Conservation (phyloP, 2,329 filamentous ascomycete genomes). For the Phyllosticta citribraziliensis region DNA sequence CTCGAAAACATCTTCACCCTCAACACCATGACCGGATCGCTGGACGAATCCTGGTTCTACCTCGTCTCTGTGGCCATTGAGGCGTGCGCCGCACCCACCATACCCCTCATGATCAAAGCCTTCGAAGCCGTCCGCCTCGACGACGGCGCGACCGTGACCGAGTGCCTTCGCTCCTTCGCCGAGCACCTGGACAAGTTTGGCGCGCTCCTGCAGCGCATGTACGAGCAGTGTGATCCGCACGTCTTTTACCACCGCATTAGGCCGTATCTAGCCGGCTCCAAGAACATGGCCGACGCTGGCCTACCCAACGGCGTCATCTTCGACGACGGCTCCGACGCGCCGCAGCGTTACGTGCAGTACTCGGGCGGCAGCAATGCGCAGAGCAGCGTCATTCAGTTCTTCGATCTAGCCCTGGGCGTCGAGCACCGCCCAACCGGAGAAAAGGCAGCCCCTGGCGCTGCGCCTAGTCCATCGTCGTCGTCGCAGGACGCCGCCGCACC, state of each 20-base stretch:
- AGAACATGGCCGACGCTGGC: slow-evolving; percentile 94
- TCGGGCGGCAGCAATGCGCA: slow-evolving; percentile 94
- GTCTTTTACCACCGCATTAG: slow-evolving; percentile 94
- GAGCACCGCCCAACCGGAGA: slow-evolving; percentile 85
- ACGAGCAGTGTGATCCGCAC: slow-evolving; percentile 87
- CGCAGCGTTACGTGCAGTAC: slow-evolving; percentile 64
- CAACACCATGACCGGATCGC: slow-evolving; percentile 82
- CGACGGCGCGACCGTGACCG: slow-evolving; percentile 62
- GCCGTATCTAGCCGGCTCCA: slow-evolving; percentile 91
- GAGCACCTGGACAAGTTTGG: slow-evolving; percentile 81
- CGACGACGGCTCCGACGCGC: slow-evolving; percentile 62
- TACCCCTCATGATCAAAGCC: slow-evolving; percentile 80
- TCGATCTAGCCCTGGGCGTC: slow-evolving; percentile 82
- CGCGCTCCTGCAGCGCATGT: slow-evolving; percentile 72
- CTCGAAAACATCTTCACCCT: slow-evolving; percentile 83
- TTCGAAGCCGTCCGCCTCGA: slow-evolving; percentile 66
- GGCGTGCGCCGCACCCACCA: slow-evolving; percentile 75
- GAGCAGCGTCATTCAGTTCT: slow-evolving; percentile 94
- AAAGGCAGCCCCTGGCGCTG: slow-evolving; percentile 33
- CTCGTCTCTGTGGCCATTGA: slow-evolving; percentile 93
- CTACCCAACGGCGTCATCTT: slow-evolving; percentile 81
- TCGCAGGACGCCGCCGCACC: slow-evolving; percentile 29
- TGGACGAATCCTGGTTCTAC: slow-evolving; percentile 99
- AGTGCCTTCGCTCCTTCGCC: slow-evolving; percentile 70
- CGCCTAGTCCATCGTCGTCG: slow-evolving; percentile 1